Conservation (phyloP, 108 stramenopile species). For the Cyclotella distinguenda region DNA sequence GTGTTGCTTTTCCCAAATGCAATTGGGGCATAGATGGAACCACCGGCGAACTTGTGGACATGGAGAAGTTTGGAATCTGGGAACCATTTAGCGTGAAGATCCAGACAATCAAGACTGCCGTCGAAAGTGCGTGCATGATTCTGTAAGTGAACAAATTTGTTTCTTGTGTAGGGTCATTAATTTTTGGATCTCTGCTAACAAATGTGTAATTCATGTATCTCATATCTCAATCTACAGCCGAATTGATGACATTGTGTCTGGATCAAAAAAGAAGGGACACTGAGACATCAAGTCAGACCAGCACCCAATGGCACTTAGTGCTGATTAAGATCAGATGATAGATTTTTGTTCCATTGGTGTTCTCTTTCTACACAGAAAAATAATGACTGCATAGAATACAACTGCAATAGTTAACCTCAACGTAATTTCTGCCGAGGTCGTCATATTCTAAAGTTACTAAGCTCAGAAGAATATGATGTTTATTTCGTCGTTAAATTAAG, state of each 20-base stretch:
- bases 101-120: conserved; percentile 99
- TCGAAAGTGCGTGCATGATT: conserved; percentile 98
- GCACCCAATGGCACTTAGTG: neutral
- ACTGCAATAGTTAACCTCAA: no score
- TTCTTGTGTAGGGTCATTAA: neutral
- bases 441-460: no score
- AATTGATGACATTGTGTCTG: conserved; percentile 99
- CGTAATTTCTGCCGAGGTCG: neutral
- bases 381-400: no score
- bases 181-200: neutral
- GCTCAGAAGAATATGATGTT: no score
- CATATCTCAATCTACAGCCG: conserved; percentile 45
- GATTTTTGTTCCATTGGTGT: neutral
- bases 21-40: conserved; percentile 95
- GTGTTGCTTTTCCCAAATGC: conserved; percentile 56
- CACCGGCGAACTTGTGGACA: conserved; percentile 95
- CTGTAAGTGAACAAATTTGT: conserved; percentile 56
- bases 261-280: conserved; percentile 78
- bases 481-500: no score
- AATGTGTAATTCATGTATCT: neutral
- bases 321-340: neutral
- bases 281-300: neutral
- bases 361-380: neutral
- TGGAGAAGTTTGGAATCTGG: conserved; percentile 97
- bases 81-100: conserved; percentile 98